A percentile compares a stretch with the other conserved stretches of the same genome.
Conservation (phyloP, 345 rosid genomes). For the Citrus glauca region DNA sequence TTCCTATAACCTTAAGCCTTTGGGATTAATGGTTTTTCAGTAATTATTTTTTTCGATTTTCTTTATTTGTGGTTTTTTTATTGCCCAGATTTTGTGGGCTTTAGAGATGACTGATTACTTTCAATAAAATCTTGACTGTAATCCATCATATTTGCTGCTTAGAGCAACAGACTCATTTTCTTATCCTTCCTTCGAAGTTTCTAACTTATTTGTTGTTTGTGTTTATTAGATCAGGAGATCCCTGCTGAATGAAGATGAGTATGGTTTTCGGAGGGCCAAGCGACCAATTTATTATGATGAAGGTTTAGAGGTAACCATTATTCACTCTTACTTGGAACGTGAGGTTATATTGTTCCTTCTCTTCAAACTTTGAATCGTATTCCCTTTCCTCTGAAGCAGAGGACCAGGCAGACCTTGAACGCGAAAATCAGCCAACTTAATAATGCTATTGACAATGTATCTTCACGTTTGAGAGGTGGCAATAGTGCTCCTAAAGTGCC, state of each 20-base stretch:
- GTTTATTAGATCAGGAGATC: slow-evolving; percentile 71
- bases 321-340: neutral
- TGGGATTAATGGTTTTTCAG: neutral
- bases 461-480: slow-evolving; percentile 79
- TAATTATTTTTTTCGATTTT: neutral
- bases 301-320: slow-evolving; percentile 63
- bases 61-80: neutral
- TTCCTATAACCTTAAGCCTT: neutral
- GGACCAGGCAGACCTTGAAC: slow-evolving; percentile 79
- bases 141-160: neutral
- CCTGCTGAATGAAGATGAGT: slow-evolving; percentile 72
- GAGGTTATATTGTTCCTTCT: neutral
- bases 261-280: slow-evolving; percentile 67
- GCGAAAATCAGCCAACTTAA: slow-evolving; percentile 84
- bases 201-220: neutral
- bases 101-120: neutral
- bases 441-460: slow-evolving; percentile 85
- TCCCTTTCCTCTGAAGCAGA: slow-evolving; percentile 36
- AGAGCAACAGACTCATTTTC: neutral
- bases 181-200: neutral
- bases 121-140: neutral
- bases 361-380: neutral
- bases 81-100: neutral
- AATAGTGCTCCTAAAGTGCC: slow-evolving; percentile 39
- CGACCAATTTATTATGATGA: slow-evolving; percentile 80